Evolutionary conservation across 208 protist species (phyloP).

Genomic region (Wallacemonas sp.): DNA sequence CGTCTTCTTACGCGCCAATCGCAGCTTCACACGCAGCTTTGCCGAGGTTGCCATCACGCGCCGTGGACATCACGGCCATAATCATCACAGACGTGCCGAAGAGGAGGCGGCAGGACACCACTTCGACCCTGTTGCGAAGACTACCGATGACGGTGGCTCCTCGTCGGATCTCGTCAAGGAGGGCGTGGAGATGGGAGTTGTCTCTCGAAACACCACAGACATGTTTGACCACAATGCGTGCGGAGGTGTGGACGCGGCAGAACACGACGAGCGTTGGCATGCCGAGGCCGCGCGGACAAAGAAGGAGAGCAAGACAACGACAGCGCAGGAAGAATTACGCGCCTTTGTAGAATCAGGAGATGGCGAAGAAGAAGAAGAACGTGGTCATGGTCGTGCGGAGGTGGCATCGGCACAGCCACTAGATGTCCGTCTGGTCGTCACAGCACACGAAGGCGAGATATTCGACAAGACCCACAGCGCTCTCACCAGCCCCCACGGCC

Average conservation of each 20-base stretch:
- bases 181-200: not conserved
- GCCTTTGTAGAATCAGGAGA: too few species aligned
- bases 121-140: not conserved
- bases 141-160: not conserved
- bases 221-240: too few species aligned
- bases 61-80: not conserved
- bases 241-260: not conserved
- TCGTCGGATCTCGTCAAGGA: not conserved
- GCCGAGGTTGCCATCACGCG: slow-evolving; percentile 4
- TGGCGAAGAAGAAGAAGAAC: too few species aligned
- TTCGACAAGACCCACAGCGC: too few species aligned
- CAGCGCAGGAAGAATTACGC: too few species aligned
- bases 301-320: too few species aligned
- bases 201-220: not conserved
- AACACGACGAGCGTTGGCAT: not conserved
- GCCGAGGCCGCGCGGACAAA: not conserved
- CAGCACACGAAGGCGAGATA: too few species aligned
- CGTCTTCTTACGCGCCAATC: slow-evolving; percentile 40
- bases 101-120: not conserved
- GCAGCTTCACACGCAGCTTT: slow-evolving; percentile 22
- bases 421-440: too few species aligned
- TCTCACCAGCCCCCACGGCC: too few species aligned
- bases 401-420: too few species aligned
- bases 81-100: not conserved
- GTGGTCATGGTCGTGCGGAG: too few species aligned